Evolutionary conservation across 1,139 yeast species (phyloP), one percentile per base, ranked within the genome.

Genomic region (Candida sp.): DNA sequence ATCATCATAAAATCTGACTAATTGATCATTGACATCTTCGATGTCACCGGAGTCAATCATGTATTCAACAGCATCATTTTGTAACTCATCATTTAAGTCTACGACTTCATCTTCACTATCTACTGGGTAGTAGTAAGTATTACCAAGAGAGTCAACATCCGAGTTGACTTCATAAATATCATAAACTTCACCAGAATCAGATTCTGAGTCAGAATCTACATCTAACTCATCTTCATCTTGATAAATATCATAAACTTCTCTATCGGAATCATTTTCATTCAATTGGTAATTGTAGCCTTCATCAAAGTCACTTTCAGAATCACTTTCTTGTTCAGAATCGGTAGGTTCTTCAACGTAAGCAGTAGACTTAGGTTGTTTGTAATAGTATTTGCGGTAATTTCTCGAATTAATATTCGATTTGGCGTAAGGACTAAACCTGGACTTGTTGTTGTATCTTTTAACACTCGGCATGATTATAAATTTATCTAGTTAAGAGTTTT

Each of bases 321-420:
- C 59, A 29, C 51, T 53, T 38, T 53, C 54, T 30, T 52, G 58
- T 34, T 62, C 68, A 39, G 57, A 58, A 41, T 57, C 55, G 40
- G 57, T 68, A 41, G 76, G 76, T 49, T 70, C 76, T 58, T 70
- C 76, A 43, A 70, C 73, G 44, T 57, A 68, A 11, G 65, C 75
- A 43, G 60, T 56, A 41, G 63, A 59, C 23, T 60, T 55, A 43
- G 68, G 72, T 51, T 66, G 70, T 45, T 59, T 62, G 49, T 65
- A 66, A 49, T 62, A 66, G 46, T 68, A 67, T 36, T 60, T 59
- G 57, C 70, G 64, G 50, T 66, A 66, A 30, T 51, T 49, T 5
- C 39, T 22, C 23, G 39, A 37, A 11, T 29, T 29, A 30, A 51
- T 49, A 9, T 30, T 22, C n/a, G 39, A 37, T 9, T 21, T 29